Evolutionary conservation across 371 early-diverging fungal genomes (phyloP), one percentile per base, ranked within the genome.

Genomic region (Rhizopus stolonifer): DNA sequence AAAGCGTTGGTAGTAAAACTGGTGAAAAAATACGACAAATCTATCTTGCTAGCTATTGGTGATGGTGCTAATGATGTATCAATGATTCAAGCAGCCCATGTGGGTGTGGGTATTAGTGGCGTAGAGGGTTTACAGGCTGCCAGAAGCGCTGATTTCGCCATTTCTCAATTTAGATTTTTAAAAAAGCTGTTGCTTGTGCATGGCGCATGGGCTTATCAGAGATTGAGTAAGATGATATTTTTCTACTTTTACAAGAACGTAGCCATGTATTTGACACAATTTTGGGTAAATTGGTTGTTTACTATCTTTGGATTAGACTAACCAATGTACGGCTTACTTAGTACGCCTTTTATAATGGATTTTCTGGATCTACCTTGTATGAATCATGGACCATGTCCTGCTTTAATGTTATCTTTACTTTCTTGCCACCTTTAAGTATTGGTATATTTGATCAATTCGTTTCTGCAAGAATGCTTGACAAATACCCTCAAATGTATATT

Each of bases 61-160:
- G 99, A 98, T 70, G 99, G 99, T 18, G 96, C 93, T 38, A 98
- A 98, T 75, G 99, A 98, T 70, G 94, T 98, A 34, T 84, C 88
- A 3, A 98, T 98, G 99, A 93, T 99, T 55, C 93, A 93, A 56
- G 90, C 84, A 46, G 88, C 94, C 10, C 80, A 91, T 58, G 83
- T 93, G 0, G 93, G 94, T 42, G 84, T 87, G 2, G 96, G 96
- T 23, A 84, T 86, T 52, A 94, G 93, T 67, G 96, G 96, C 10
- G 79, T 90, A 55, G 85, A 86, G 49, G 86, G 84, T 3, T 69
- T 81, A n/a, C 91, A 91, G 46, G 93, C 95, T 5, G 81, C 89
- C 3, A 76, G 90, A 13, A 84, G 92, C 8, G 80, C 89, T 2
- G 97, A 96, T 69, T 94, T 90, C 67, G 82, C 91, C 38, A 85